phyloP scores from a whole-genome alignment of 768 basidiomycete species.

The Lactarius pseudohatsudake region DNA sequence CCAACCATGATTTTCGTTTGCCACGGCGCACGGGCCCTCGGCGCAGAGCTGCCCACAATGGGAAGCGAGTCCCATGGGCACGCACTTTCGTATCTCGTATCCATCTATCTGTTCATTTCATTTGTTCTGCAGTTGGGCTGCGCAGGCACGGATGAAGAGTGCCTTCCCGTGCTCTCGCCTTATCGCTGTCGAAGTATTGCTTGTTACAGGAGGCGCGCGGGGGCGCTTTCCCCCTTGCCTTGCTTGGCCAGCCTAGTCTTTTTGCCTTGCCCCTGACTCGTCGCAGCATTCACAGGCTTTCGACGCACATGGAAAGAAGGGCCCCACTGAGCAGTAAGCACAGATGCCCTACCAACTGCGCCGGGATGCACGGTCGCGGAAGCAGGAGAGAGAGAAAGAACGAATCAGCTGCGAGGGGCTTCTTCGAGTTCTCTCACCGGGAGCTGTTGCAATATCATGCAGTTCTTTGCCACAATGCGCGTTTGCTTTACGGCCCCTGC shows the following conservation, averaged over 20 bases:
- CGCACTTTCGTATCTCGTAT: not conserved
- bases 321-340: not conserved
- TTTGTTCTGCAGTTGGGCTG: constrained; percentile 7
- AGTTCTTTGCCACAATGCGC: not conserved
- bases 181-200: not conserved
- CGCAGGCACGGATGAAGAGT: constrained; percentile 10
- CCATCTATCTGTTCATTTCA: not conserved
- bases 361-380: not conserved
- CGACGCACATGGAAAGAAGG: not conserved
- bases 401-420: not conserved
- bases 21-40: not conserved
- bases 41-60: constrained; percentile 9
- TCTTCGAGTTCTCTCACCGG: not conserved
- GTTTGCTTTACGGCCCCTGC: not conserved
- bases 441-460: not conserved
- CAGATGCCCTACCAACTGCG: not conserved
- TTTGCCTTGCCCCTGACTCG: not conserved
- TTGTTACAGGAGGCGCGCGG: not conserved
- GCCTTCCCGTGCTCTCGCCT: not conserved
- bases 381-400: not conserved
- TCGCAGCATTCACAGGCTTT: not conserved
- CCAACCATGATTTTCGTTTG: constrained; percentile 6
- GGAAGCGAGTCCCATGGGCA: not conserved
- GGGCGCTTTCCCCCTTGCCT: not conserved
- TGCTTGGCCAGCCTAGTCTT: not conserved